These are phyloP conservation scores for Suhomyces bribrorum DNA, from an alignment of 1,139 yeast species.

Conservation along the genomic window DNA sequence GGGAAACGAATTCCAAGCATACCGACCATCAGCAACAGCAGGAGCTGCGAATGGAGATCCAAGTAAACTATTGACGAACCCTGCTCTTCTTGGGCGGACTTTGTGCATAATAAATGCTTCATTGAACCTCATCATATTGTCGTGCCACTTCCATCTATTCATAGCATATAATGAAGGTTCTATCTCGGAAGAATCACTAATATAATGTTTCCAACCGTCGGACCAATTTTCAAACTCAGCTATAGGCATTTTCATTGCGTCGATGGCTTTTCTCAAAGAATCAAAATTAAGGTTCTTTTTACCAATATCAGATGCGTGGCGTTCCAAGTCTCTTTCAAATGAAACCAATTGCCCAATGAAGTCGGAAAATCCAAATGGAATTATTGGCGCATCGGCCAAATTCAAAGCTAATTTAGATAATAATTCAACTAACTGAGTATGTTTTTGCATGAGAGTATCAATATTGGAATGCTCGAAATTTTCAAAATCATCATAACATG, in stretches of 20 bases:
- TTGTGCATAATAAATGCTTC: conserved; percentile 39
- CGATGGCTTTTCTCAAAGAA: conserved; percentile 26
- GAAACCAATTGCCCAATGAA: conserved; percentile 48
- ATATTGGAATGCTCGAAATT: conserved; percentile 47
- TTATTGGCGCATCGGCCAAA: conserved; percentile 69
- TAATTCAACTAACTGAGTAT: conserved; percentile 57
- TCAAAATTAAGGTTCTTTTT: conserved; percentile 28
- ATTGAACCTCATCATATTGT: conserved; percentile 59
- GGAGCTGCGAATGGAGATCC: conserved; percentile 73
- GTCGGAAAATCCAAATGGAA: conserved; percentile 65
- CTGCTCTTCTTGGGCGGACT: conserved; percentile 51
- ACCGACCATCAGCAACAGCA: conserved; percentile 23
- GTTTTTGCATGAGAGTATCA: conserved; percentile 61
- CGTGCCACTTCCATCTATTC: conserved; percentile 81
- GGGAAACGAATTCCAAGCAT: conserved; percentile 73
- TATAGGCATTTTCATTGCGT: conserved; percentile 25
- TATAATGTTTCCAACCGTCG: conserved; percentile 53
- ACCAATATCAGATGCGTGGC: conserved; percentile 32
- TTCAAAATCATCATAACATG: conserved; percentile 69
- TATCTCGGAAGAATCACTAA: conserved; percentile 37
- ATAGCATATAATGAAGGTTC: conserved; percentile 74
- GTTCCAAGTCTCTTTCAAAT: conserved; percentile 51
- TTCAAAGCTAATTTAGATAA: conserved; percentile 55
- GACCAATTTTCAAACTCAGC: conserved; percentile 44
- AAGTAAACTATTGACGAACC: conserved; percentile 67